These are phyloP conservation scores for Phytophthora quininea DNA, from an alignment of 352 stramenopile species.

Conservation along the genomic window DNA sequence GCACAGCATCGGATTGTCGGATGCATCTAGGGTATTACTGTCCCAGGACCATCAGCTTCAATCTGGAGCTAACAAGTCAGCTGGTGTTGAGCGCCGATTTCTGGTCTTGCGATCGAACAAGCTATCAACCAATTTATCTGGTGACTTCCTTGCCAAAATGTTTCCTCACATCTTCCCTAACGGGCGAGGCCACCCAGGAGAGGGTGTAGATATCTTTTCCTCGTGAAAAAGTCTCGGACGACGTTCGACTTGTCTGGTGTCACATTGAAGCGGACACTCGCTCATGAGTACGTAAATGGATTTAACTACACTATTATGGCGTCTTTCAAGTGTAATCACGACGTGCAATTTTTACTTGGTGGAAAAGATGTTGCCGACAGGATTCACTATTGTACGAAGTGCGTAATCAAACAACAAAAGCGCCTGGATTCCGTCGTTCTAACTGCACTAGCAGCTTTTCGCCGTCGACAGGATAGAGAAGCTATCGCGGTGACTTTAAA, in stretches of 20 bases:
- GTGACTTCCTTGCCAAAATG: too few relatives aligned
- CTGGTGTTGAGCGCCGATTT: too few relatives aligned
- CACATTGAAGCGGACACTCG: not conserved
- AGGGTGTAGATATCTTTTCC: too few relatives aligned
- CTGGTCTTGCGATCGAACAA: too few relatives aligned
- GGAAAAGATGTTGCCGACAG: not conserved
- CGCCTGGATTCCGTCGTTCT: slow-evolving; percentile 6
- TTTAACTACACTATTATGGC: slow-evolving; percentile 15
- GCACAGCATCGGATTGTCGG: too few relatives aligned
- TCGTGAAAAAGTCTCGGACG: not conserved
- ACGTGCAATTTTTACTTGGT: slow-evolving; percentile 3
- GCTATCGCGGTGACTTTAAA: not conserved
- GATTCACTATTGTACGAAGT: slow-evolving; percentile 17
- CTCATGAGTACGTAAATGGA: slow-evolving; percentile 10
- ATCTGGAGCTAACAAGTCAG: too few relatives aligned
- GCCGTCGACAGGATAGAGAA: slow-evolving; percentile 4
- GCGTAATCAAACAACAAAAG: slow-evolving; percentile 12
- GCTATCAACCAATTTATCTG: too few relatives aligned
- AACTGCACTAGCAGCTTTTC: slow-evolving; percentile 6
- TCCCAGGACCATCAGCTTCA: too few relatives aligned
- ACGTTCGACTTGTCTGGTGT: slow-evolving; percentile 1
- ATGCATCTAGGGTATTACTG: too few relatives aligned
- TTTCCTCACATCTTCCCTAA: too few relatives aligned
- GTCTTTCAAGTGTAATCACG: slow-evolving; percentile 5
- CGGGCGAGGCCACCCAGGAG: too few relatives aligned